Evolutionary conservation across 23 red algal species (phyloP).

Genomic region (Gracilaria domingensis): DNA sequence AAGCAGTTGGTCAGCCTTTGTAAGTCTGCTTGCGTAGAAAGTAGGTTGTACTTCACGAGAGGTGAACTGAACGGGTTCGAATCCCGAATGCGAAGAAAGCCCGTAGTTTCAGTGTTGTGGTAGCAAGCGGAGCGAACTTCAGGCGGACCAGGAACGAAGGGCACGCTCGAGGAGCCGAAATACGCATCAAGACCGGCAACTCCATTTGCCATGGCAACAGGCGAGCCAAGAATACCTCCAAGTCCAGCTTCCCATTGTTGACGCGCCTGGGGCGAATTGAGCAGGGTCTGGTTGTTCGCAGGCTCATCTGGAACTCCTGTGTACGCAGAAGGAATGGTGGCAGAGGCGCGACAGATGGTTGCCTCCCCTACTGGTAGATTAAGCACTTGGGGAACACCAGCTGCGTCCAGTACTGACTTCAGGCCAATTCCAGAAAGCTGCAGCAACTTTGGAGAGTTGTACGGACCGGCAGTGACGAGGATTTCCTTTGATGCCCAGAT

Average conservation of each 20-base stretch:
- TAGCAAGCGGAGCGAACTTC: slow-evolving; percentile 22
- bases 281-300: slow-evolving; percentile 35
- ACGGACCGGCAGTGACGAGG: slow-evolving; percentile 77
- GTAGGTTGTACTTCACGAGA: slow-evolving; percentile 24
- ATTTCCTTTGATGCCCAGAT: slow-evolving; percentile 41
- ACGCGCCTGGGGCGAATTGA: slow-evolving; percentile 1
- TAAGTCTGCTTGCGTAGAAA: not conserved
- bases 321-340: slow-evolving; percentile 21
- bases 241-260: slow-evolving; percentile 19
- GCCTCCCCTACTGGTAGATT: slow-evolving; percentile 65
- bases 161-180: not conserved
- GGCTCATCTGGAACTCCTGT: slow-evolving; percentile 12
- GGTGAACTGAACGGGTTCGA: slow-evolving; percentile 28
- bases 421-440: slow-evolving; percentile 86
- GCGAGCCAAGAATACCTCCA: slow-evolving; percentile 32
- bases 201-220: slow-evolving; percentile 25
- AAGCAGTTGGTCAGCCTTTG: slow-evolving; percentile 7
- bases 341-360: slow-evolving; percentile 24
- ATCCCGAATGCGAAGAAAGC: slow-evolving; percentile 11
- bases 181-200: slow-evolving; percentile 16
- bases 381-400: slow-evolving; percentile 41
- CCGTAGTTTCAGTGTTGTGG: slow-evolving; percentile 34
- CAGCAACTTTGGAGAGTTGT: slow-evolving; percentile 76
- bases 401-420: slow-evolving; percentile 20
- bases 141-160: not conserved